Base-by-base conservation (phyloP, 805 yeast species). In the Cyberlindnera amylophila region DNA sequence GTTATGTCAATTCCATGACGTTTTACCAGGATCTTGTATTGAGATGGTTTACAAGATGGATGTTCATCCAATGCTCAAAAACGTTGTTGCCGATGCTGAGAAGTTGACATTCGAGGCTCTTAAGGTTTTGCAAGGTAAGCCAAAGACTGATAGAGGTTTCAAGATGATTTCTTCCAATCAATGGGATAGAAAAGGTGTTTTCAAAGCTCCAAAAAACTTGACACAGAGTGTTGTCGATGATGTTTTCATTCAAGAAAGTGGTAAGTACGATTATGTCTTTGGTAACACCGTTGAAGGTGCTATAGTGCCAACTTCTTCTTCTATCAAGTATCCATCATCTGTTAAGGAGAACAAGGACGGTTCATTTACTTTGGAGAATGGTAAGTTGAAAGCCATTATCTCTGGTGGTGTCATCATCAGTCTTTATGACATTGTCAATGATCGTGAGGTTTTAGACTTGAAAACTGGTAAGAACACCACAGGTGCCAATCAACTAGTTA, bases 21-120 rank as follows among this genome's bases (percentile, higher is more conserved):
- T 91, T n/a, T 71, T 93, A 39, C 99, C 99, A 2, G 99, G 99
- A 3, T 83, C 95, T 6, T 87, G 96, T 64, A 91, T 91, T 55
- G 96, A 88, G 49, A 79, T 87, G 80, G 96, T 93, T 12, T 91
- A 93, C 59, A 80, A 77, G 37, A 89, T 88, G 54, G 93, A 85
- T 54, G 97, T 91, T 9, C 77, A 81, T 58, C 90, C 91, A 26
- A 81, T 86, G 77, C 72, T 90, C 53, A 69, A 67, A 6, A 65
- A 71, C 13, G 83, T 82, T 18, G 66, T 83, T 44, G 64, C 69
- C 15, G 65, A 67, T 17, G 81, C 82, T 32, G 71, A 74, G 32
- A 52, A 64, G 5, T 67, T 93, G 55, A 72, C 2, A 57, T 78
- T 36, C 51, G 61, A n/a, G 69, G 74, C 19, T 55, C 77, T 52